Evolutionary conservation across 352 stramenopile species (phyloP).

Genomic region (Phytopythium delawarense): DNA sequence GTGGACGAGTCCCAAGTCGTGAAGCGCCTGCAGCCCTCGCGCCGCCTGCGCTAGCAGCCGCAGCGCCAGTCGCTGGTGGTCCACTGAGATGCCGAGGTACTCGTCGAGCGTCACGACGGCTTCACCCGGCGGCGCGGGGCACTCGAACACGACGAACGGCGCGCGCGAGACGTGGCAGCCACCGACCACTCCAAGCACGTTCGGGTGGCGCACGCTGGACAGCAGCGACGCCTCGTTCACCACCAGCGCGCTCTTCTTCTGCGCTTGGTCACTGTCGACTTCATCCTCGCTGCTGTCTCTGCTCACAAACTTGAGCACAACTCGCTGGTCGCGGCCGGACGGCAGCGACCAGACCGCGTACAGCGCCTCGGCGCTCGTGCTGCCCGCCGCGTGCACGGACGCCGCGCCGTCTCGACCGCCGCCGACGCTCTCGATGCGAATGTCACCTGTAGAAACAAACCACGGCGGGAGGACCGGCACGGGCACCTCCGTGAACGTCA

Average conservation of each 20-base stretch:
- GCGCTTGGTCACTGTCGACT: too few relatives aligned
- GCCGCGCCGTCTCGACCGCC: neutral
- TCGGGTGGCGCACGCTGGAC: constrained; percentile 36
- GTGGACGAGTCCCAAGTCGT: constrained; percentile 39
- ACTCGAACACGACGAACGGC: constrained; percentile 56
- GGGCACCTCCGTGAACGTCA: constrained; percentile 38
- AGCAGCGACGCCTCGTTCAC: constrained; percentile 36
- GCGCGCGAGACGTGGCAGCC: constrained; percentile 37
- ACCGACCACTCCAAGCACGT: constrained; percentile 52
- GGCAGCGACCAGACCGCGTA: constrained; percentile 26
- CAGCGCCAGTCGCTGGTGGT: constrained; percentile 32
- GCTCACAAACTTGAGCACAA: constrained; percentile 41
- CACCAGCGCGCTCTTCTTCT: constrained; percentile 19
- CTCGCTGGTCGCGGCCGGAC: constrained; percentile 21
- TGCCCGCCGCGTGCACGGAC: constrained; percentile 4
- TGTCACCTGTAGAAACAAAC: constrained; percentile 46
- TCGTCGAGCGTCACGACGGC: constrained; percentile 49
- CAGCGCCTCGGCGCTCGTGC: constrained; percentile 23
- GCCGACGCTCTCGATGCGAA: constrained; percentile 17
- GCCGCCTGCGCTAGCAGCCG: constrained; percentile 44
- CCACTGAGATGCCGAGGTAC: constrained; percentile 38
- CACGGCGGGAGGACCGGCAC: constrained; percentile 40
- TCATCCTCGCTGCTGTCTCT: too few relatives aligned
- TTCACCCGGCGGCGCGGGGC: constrained; percentile 9
- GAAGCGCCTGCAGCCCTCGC: constrained; percentile 47